Base-by-base conservation (phyloP, 1,284 basidiomycete genomes). In the Melampsora americana region DNA sequence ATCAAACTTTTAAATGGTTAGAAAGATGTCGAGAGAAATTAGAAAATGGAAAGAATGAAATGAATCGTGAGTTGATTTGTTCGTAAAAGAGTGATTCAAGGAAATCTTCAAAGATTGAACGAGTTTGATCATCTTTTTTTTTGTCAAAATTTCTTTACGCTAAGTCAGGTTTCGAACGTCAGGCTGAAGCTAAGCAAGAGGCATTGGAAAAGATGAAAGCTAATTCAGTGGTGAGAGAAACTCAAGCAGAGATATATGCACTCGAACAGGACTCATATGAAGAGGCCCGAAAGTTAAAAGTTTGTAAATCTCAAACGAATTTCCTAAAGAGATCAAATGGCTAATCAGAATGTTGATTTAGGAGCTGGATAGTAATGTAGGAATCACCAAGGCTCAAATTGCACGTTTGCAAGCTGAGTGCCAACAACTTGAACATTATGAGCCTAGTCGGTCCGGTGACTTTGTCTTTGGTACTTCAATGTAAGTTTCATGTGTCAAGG, bases 1-100 rank as follows among this genome's bases (percentile, higher is more conserved):
- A 74, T 46, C 72, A 67, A n/a, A 74, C 72, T 32, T 74, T 74
- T 56, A 74, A 74, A 44, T 74, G 72, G 72, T 60, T 60, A 20
- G 72, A 74, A 48, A 46, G 72, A n/a, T 28, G 65, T 32, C 65
- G 72, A 60, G 72, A 74, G 48, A 66, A 66, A 56, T 42, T 74
- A 35, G 72, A 74, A 44, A 67, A 74, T 46, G 64, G 64, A 14
- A 64, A 50, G 16, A 74, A 74, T 66, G 72, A 74, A 50, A 20
- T 67, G 7, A 67, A 46, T 30, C 72, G 72, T 56, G 53, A 56
- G 53, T 42, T 42, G 6, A 5, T 5, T n/a, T 20, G 20, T 56
- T 16, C 20, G 14, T 56, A 1, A 20, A 56, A 42, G 5, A 42
- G n/a, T 42, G 5, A 42, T 42, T 12, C 1, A 42, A 42, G 11